Percentiles rank a stretch among this genome's conserved stretches.
Evolutionary conservation across 2,329 filamentous ascomycete species (phyloP).

Genomic region (Cladosporium halotolerans): DNA sequence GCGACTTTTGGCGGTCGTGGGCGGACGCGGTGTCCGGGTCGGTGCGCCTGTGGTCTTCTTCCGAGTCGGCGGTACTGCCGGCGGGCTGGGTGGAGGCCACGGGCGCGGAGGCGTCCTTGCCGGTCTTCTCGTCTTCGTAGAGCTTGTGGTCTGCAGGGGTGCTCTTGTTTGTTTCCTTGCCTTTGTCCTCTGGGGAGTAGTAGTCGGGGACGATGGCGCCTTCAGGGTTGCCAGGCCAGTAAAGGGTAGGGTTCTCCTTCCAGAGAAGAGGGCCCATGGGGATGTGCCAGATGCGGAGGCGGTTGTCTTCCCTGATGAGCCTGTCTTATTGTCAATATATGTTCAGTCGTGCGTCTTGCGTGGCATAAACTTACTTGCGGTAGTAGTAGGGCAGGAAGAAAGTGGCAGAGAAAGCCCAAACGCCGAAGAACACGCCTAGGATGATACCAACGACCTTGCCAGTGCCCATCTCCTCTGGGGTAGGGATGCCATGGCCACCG

Average conservation of each 20-base stretch:
- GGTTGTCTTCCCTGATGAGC: constrained; percentile 19
- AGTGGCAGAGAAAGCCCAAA: constrained; percentile 14
- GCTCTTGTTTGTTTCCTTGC: background rate
- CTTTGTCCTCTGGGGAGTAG: constrained; percentile 18
- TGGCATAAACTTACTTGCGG: background rate
- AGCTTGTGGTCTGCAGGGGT: background rate
- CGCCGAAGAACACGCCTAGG: constrained; percentile 19
- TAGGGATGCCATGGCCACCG: constrained; percentile 17
- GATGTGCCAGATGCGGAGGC: constrained; percentile 19
- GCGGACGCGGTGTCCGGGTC: background rate
- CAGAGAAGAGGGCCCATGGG: constrained; percentile 22
- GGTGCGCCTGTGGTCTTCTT: background rate
- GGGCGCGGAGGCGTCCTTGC: background rate
- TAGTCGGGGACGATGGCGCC: constrained; percentile 24
- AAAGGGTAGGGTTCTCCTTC: constrained; percentile 18
- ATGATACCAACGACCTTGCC: constrained; percentile 24
- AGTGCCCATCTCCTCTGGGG: constrained; percentile 24
- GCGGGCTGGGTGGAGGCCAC: background rate
- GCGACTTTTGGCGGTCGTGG: background rate
- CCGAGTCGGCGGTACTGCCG: background rate
- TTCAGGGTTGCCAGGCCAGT: constrained; percentile 22
- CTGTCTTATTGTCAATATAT: too few species aligned
- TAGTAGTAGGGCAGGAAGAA: constrained; percentile 19
- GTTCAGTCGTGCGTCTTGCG: too few species aligned
- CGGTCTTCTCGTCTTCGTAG: background rate